Conservation (phyloP, 805 yeast genomes). For the Ogataea pini region DNA sequence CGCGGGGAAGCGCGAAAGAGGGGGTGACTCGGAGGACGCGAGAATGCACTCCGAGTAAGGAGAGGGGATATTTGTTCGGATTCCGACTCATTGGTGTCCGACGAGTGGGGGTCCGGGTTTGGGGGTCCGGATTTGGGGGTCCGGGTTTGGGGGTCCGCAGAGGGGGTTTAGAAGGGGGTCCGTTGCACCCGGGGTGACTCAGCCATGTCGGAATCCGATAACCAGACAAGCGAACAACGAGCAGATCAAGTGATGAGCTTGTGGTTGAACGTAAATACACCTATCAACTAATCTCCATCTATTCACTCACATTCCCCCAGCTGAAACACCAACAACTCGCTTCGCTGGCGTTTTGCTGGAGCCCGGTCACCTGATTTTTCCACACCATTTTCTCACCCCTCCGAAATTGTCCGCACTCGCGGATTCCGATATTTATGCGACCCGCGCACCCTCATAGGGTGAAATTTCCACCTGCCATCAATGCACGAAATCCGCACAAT, state of each 20-base stretch:
- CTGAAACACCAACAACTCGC: too few relatives aligned
- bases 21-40: conserved; percentile 2
- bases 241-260: too few relatives aligned
- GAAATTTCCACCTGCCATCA: conserved; percentile 2
- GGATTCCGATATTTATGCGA: conserved; percentile 5
- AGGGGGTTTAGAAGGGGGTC: conserved; percentile 1
- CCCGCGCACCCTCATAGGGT: conserved; percentile 12
- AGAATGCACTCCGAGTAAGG: conserved; percentile 4
- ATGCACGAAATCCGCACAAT: conserved; percentile 3
- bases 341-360: too few relatives aligned
- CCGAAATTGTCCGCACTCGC: conserved; percentile 5
- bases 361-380: neutral
- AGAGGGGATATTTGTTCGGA: conserved; percentile 1
- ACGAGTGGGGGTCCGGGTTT: neutral
- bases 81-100: neutral
- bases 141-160: neutral
- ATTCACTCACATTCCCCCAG: too few relatives aligned
- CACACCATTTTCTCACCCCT: neutral
- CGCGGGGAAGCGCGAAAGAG: conserved; percentile 2
- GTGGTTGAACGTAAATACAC: too few relatives aligned
- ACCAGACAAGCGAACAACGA: too few relatives aligned
- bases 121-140: conserved; percentile 2
- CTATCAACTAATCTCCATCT: too few relatives aligned
- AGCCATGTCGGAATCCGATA: neutral
- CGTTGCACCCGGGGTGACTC: conserved; percentile 1